Base-by-base conservation (phyloP, 306 rosid genomes). In the Cotoneaster glaucophyllus region DNA sequence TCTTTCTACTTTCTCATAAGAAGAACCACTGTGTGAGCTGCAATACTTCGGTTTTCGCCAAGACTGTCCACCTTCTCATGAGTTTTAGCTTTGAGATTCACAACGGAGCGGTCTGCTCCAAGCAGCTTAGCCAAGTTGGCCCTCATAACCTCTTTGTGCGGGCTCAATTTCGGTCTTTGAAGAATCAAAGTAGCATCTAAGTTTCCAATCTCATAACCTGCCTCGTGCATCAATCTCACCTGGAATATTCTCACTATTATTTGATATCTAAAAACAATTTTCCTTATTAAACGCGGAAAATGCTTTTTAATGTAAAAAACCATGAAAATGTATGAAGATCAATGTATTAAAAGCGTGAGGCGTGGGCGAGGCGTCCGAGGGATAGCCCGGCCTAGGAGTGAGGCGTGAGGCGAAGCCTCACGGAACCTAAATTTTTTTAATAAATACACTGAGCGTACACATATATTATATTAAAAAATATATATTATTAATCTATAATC, bases 41-140 rank as follows among this genome's bases (percentile, higher is more conserved):
- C 99, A 82, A 96, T 90, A 65, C 99, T 93, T 83, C 99, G 82
- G 58, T 93, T 93, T 81, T 96, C 99, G 50, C 99, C 99, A 18
- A 96, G 96, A 82, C 98, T 92, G 79, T 93, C 99, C 10, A 96
- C 98, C 75, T 90, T 96, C 84, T 96, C 99, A 79, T 92, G 99
- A 72, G 99, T 92, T 86, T 96, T 96, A 43, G 97, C 99, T 72
- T 96, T 96, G 73, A 92, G 88, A 82, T 92, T 96, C 74, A 96
- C 98, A 31, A 90, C 92, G 48, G 96, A 78, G 19, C 91, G 84
- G 85, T 96, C 97, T 6, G 87, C 98, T 80, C 97, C 98, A 37
- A 96, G 96, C 74, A 96, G 87, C 71, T 91, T 81, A 71, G 98
- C 88, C 73, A 96, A 88, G 87, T 93, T 89, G 74, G 91, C 87